Conservation (phyloP, 306 rosid species). For the Ormosia emarginata region DNA sequence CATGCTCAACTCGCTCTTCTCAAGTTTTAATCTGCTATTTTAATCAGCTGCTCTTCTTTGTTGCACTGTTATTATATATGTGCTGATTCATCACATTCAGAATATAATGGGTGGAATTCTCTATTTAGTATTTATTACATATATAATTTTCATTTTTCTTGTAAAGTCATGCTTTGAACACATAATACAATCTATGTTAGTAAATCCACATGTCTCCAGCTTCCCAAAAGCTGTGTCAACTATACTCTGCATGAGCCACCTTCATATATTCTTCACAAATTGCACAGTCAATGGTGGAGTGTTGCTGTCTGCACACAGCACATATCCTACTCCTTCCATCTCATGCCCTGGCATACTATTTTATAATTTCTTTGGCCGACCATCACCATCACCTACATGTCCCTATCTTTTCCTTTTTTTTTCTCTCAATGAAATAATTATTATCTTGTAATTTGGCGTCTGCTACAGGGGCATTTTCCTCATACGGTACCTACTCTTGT, state of each 20-base stretch:
- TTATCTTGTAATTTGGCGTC: background rate
- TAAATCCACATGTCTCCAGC: too few species aligned
- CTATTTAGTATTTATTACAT: background rate
- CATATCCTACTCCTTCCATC: background rate
- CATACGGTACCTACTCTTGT: background rate
- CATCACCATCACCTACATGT: background rate
- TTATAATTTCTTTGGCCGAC: background rate
- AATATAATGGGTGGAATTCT: background rate
- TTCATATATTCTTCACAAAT: too few species aligned
- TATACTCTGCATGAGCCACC: too few species aligned
- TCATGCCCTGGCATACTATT: background rate
- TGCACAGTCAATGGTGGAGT: background rate
- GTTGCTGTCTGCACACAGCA: background rate
- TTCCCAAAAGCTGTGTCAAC: too few species aligned
- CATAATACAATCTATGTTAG: too few species aligned
- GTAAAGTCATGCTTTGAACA: too few species aligned
- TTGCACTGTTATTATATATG: background rate
- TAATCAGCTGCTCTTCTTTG: background rate
- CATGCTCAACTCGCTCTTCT: background rate
- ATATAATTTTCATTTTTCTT: background rate
- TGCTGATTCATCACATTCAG: background rate
- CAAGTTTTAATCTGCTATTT: background rate
- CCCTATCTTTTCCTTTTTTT: background rate
- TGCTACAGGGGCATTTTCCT: background rate
- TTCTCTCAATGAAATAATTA: background rate